A percentile compares a stretch with the other conserved stretches of the same genome.
Evolutionary conservation across 768 basidiomycete genomes (phyloP).

Genomic region (Serpula lacrymans): DNA sequence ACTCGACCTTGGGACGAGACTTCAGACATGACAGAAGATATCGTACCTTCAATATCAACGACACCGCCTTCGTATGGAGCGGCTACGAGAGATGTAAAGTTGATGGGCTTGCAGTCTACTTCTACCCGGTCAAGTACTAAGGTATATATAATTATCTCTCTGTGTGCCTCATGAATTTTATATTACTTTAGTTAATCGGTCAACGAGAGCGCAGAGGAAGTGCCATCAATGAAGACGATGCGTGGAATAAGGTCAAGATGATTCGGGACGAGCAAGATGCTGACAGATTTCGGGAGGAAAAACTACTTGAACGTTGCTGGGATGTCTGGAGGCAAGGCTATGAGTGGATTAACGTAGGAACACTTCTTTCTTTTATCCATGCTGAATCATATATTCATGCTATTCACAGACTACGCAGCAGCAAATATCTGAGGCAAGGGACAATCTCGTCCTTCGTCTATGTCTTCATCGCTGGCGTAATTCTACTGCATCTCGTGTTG

Average conservation of each 20-base stretch:
- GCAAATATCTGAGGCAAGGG: conserved; percentile 68
- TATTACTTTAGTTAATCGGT: conserved; percentile 9
- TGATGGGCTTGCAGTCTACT: neutral
- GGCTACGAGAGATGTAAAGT: conserved; percentile 26
- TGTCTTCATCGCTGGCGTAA: conserved; percentile 62
- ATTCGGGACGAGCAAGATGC: conserved; percentile 69
- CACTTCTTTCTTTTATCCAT: conserved; percentile 10
- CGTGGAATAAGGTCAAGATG: conserved; percentile 75
- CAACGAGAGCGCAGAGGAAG: conserved; percentile 42
- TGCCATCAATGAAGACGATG: conserved; percentile 65
- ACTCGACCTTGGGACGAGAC: conserved; percentile 31
- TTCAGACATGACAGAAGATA: conserved; percentile 34
- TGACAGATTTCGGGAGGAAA: conserved; percentile 60
- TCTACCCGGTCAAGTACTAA: neutral
- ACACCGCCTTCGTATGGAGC: conserved; percentile 51
- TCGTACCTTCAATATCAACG: conserved; percentile 31
- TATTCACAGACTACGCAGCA: conserved; percentile 60
- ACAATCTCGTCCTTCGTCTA: conserved; percentile 58
- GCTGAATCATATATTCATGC: conserved; percentile 5
- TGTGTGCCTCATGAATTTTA: neutral
- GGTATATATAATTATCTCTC: conserved; percentile 1
- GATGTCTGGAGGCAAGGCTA: conserved; percentile 71
- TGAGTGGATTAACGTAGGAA: conserved; percentile 70
- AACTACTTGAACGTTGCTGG: conserved; percentile 67
- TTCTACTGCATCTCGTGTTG: conserved; percentile 31